Evolutionary conservation across 805 yeast species (phyloP), one percentile per base, ranked within the genome.

Genomic region (Diddensiella caesifluorescens): DNA sequence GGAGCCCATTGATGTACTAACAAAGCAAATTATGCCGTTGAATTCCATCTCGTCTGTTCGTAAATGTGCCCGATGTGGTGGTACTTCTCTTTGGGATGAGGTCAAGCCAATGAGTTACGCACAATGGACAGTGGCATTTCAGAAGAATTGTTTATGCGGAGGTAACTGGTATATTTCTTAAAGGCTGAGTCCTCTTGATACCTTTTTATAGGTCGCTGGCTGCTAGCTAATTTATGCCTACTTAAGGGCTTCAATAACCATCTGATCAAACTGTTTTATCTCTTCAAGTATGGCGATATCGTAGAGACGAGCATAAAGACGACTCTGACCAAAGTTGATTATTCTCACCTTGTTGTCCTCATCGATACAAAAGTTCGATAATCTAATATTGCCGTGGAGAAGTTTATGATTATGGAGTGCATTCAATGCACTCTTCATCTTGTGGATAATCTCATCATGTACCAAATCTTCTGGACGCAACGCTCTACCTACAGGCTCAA

Each of bases 131-230:
- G 67, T 77, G 63, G 79, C 81, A 1, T 80, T 77, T 57, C 88
- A 81, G 51, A 67, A 88, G 47, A 76, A 76, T 20, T 84, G 95
- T 61, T 64, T 83, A 26, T 84, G 95, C 60, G 92, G 92, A 0
- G 83, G 85, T 28, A 71, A 79, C 3, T 83, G 90, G 90, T 51
- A 44, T 22, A 35, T 12, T 6, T 16, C 15, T 5, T 32, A 22
- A 32, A 16, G 15, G 6, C 15, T 7, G 7, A n/a, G 6, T 19
- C 15, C 32, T 29, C 7, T 29, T 7, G 12, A 23, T 23, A 23
- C 12, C 9, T 9, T 25, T 25, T 12, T 25, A 25, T 9, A 29
- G 6, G n/a, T n/a, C n/a, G n/a, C n/a, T n/a, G n/a, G n/a, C n/a
- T n/a, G n/a, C n/a, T n/a, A n/a, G n/a, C n/a, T n/a, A n/a, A n/a